These are phyloP conservation scores for Mycena latifolia DNA, from an alignment of 768 basidiomycete genomes.

Conservation along the genomic window DNA sequence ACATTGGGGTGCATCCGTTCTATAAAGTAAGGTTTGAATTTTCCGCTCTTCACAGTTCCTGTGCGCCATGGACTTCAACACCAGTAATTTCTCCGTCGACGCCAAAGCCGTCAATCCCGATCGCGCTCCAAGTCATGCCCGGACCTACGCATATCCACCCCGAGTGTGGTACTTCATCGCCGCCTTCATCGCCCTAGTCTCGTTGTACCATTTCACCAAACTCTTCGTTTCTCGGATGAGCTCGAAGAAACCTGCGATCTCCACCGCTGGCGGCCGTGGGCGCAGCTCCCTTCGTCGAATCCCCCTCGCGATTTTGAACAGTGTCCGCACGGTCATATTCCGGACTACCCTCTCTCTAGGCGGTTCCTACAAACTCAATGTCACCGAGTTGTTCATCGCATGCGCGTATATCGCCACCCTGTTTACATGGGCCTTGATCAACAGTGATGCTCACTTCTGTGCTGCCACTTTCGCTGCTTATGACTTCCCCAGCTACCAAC, in stretches of 20 bases:
- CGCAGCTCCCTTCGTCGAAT: constrained; percentile 41
- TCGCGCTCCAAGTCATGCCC: constrained; percentile 11
- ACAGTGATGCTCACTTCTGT: constrained; percentile 46
- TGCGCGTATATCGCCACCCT: constrained; percentile 51
- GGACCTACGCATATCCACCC: constrained; percentile 20
- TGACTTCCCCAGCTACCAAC: constrained; percentile 44
- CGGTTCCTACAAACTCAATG: constrained; percentile 50
- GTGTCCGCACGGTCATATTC: constrained; percentile 51
- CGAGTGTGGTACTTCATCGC: constrained; percentile 58
- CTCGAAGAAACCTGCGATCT: constrained; percentile 22
- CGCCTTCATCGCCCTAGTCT: constrained; percentile 55
- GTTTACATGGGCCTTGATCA: constrained; percentile 52
- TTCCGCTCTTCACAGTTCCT: background rate
- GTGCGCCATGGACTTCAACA: constrained; percentile 21
- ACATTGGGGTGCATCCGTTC: background rate
- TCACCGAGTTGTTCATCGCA: constrained; percentile 55
- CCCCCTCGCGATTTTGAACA: constrained; percentile 48
- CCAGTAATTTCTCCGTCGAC: background rate
- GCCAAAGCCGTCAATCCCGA: constrained; percentile 15
- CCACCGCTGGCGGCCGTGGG: constrained; percentile 15
- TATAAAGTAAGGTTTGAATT: constrained; percentile 22
- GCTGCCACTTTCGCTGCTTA: constrained; percentile 5
- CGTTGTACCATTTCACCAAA: constrained; percentile 48
- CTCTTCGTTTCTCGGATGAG: constrained; percentile 38
- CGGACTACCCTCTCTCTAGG: constrained; percentile 53